Base-by-base conservation (phyloP, 108 stramenopile genomes). In the Nannochloropsis oceanica region DNA sequence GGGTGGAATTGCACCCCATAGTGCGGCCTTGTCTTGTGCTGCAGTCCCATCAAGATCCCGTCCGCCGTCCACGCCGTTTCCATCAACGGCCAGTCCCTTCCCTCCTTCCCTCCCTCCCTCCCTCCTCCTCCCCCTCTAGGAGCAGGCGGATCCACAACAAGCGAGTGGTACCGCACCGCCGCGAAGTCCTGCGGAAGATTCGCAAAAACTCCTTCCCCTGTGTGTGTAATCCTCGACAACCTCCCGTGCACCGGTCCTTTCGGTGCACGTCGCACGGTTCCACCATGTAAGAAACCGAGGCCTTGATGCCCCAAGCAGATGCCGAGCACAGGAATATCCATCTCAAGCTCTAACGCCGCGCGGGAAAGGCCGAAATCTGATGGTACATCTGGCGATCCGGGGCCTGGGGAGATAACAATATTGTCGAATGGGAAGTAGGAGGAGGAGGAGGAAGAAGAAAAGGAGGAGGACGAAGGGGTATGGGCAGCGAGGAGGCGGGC, bases 1-100 rank as follows among this genome's bases (percentile, higher is more conserved):
- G 96, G 96, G 87, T 97, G 96, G 89, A 97, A 97, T 85, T 97
- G 96, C 34, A 97, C 94, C 44, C 96, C 96, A 91, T 93, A 95
- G 83, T 96, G 95, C 34, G 95, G 96, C 88, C 91, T 83, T 5
- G 73, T 44, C 25, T 80, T 85, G 90, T 96, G 95, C 43, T 91
- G 87, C 80, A 97, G 82, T 26, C 90, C 96, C 94, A 96, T 96
- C 79, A 92, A 73, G 10, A 79, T 84, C 26, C 90, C 91, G 18
- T 90, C 89, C 22, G 18, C 87, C 20, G 89, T 44, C 82, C 90
- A 89, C 13, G 91, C 91, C 43, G 90, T 91, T 34, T 50, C 80
- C 20, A 25, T 18, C 26, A 87, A 42, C 82, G 2, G 34, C 43
- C n/a, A 79, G 34, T 34, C n/a, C 25, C 80, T 18, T 50, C 22